These are phyloP conservation scores for Trifolium fragiferum DNA, from an alignment of 306 rosid species.

Conservation along the genomic window DNA sequence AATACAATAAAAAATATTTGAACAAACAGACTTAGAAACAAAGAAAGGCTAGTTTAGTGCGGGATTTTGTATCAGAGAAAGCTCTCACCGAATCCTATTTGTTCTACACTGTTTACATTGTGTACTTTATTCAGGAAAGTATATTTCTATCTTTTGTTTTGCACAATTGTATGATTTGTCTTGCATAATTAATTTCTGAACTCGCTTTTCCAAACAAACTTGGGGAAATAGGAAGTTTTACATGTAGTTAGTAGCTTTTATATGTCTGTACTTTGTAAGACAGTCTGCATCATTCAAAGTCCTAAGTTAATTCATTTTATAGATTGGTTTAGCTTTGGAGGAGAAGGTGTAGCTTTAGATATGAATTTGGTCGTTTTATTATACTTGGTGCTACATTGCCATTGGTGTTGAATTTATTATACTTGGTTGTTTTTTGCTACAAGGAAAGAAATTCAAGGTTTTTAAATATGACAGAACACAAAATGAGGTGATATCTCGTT, in stretches of 20 bases:
- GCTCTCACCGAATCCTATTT: too few relatives aligned
- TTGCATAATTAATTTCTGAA: neutral
- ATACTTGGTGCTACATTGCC: neutral
- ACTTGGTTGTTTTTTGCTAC: neutral
- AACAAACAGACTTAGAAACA: neutral
- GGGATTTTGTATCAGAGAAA: neutral
- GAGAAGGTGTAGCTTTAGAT: neutral
- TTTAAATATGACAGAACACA: neutral
- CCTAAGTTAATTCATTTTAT: neutral
- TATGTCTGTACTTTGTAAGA: neutral
- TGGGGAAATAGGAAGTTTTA: neutral
- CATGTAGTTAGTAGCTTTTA: neutral
- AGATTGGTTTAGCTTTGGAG: neutral
- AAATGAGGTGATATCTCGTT: slow-evolving; percentile 1
- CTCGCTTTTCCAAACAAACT: neutral
- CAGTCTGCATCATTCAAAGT: neutral
- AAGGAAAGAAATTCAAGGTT: neutral
- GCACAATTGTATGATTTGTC: slow-evolving; percentile 6
- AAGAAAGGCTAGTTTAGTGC: neutral
- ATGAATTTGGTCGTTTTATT: neutral
- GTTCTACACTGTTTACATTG: too few relatives aligned
- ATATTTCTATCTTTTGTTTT: neutral
- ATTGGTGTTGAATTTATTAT: slow-evolving; percentile 9
- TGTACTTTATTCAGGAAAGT: too few relatives aligned
- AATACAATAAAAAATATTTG: neutral